Evolutionary conservation across 306 rosid genomes (phyloP).

Genomic region (Crataegus laevigata): DNA sequence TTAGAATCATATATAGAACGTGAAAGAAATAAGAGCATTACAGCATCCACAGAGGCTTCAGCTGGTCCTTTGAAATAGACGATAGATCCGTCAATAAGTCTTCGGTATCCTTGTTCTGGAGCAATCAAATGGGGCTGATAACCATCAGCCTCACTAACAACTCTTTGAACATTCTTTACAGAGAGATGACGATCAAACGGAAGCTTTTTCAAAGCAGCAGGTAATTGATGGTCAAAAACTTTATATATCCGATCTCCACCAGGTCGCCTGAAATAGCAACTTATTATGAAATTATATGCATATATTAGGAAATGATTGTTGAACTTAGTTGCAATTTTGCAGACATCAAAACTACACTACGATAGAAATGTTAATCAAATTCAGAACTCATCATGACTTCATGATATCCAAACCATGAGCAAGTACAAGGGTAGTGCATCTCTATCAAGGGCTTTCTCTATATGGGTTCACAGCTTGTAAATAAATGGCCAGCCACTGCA

Average conservation of each 20-base stretch:
- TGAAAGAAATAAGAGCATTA: constrained; percentile 30
- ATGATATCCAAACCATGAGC: not conserved
- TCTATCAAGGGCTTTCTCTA: not conserved
- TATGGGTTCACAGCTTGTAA: not conserved
- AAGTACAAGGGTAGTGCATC: not conserved
- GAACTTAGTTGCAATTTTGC: not conserved
- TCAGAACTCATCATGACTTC: not conserved
- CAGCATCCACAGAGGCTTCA: constrained; percentile 99
- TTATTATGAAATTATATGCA: not conserved
- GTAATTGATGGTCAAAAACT: constrained; percentile 92
- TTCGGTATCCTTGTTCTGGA: constrained; percentile 97
- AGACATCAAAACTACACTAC: not conserved
- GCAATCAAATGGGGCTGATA: constrained; percentile 99
- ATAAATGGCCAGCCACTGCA: not conserved
- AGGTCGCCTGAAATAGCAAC: constrained; percentile 60
- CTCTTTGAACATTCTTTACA: constrained; percentile 78
- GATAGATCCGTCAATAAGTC: constrained; percentile 93
- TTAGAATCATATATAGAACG: not conserved
- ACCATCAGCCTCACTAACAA: constrained; percentile 97
- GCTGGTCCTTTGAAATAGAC: constrained; percentile 97
- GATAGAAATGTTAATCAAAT: not conserved
- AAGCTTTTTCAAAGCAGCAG: constrained; percentile 91
- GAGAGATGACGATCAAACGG: constrained; percentile 95
- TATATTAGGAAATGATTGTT: not conserved
- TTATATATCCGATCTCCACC: constrained; percentile 98